Percentiles rank a stretch among this genome's conserved stretches.
Evolutionary conservation across 1,139 yeast genomes (phyloP).

Genomic region (Yamadazyma atlantica): DNA sequence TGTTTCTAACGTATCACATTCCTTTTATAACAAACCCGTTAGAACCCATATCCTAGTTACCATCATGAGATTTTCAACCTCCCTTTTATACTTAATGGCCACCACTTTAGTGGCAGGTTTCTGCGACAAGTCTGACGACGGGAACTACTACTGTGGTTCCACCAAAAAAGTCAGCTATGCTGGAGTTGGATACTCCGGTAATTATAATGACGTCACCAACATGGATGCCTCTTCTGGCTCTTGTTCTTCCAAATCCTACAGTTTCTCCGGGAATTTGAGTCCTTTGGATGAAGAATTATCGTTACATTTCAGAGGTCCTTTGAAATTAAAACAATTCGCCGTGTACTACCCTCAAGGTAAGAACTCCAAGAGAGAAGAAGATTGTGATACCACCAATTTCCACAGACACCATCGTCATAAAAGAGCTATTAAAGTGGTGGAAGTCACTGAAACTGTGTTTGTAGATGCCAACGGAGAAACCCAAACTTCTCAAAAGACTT

Average conservation of each 20-base stretch:
- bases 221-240: conserved; percentile 44
- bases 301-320: conserved; percentile 82
- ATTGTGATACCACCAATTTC: conserved; percentile 40
- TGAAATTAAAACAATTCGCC: conserved; percentile 61
- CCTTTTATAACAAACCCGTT: not conserved
- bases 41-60: too few species aligned
- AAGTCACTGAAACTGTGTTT: conserved; percentile 73
- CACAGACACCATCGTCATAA: conserved; percentile 65
- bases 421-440: conserved; percentile 58
- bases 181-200: conserved; percentile 68
- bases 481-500: conserved; percentile 31
- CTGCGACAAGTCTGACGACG: conserved; percentile 41
- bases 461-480: conserved; percentile 58
- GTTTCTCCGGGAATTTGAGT: conserved; percentile 62
- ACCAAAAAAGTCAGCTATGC: conserved; percentile 68
- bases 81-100: conserved; percentile 22
- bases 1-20: not conserved
- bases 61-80: conserved; percentile 20
- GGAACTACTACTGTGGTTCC: conserved; percentile 80
- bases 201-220: conserved; percentile 58
- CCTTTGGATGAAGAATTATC: conserved; percentile 71
- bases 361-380: conserved; percentile 28
- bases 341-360: conserved; percentile 52
- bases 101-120: conserved; percentile 22
- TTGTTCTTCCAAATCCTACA: conserved; percentile 52